Base-by-base conservation (phyloP, 768 basidiomycete genomes). In the Tylopilus rubrobrunneus region DNA sequence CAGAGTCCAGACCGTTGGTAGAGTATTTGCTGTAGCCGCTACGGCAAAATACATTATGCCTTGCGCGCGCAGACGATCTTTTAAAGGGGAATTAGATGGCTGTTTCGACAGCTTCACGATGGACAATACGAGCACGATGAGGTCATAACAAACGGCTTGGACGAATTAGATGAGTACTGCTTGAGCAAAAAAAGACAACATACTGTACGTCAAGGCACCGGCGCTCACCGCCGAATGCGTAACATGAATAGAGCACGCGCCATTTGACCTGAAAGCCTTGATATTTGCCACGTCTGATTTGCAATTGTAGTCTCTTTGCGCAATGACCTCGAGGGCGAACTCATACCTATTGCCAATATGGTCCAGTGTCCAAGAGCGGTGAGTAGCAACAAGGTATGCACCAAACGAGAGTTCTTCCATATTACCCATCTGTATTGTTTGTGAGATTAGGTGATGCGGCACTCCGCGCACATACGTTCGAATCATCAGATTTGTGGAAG, bases 341-440 rank as follows among this genome's bases (percentile, higher is more conserved):
- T 7, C 50, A 9, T 45, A 62, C 67, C 47, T 8, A 63, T 6
- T 7, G 41, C 49, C 11, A 67, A 44, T 7, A 61, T 33, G 5
- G 51, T 46, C 62, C 67, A 67, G 14, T 67, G 67, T n/a, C 62
- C 67, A n/a, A 65, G 48, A 64, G 46, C n/a, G 17, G 58, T 3
- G 5, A 59, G 7, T 23, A 36, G 7, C 5, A 67, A 33, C 21
- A 69, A 7, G 9, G 34, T 1, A 21, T 64, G 54, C 21, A 67
- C 52, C 5, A 29, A 31, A 31, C 45, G 52, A 1, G 57, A 58
- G 17, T 48, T 17, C 40, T 50, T 62, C 67, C 67, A 67, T 28
- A 67, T 57, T n/a, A 64, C 46, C 67, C 67, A 68, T 44, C 67
- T 67, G 11, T 2, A 5, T 5, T 6, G 10, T 28, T 36, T 27